Evolutionary conservation across 805 yeast species (phyloP).

Genomic region (Teunomyces atbi): DNA sequence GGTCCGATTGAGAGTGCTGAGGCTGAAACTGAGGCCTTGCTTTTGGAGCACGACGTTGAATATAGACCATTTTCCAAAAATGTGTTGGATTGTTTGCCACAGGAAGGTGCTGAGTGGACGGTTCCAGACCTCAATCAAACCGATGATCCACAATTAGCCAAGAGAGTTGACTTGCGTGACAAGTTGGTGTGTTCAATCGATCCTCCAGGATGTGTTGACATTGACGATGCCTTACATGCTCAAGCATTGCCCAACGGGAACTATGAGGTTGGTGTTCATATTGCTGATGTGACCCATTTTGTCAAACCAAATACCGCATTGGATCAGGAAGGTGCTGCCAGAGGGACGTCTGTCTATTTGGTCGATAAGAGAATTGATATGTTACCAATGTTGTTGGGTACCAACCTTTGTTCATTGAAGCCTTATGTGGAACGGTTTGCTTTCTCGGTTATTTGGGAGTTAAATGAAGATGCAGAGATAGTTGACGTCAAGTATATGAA

Average conservation of each 20-base stretch:
- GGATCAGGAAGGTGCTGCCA: constrained; percentile 93
- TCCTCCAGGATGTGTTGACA: constrained; percentile 98
- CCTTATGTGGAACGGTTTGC: constrained; percentile 96
- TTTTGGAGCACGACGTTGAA: constrained; percentile 94
- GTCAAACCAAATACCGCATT: constrained; percentile 90
- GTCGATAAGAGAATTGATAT: constrained; percentile 98
- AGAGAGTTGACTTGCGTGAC: constrained; percentile 84
- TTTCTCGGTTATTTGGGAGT: constrained; percentile 93
- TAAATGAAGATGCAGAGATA: constrained; percentile 82
- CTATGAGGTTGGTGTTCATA: constrained; percentile 96
- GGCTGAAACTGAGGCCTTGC: constrained; percentile 94
- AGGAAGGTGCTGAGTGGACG: constrained; percentile 90
- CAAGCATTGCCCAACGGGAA: constrained; percentile 82
- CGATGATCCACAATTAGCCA: constrained; percentile 53
- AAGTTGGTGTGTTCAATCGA: constrained; percentile 91
- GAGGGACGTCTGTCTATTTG: constrained; percentile 95
- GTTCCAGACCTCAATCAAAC: constrained; percentile 65
- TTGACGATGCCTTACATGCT: constrained; percentile 97
- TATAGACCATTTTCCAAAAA: constrained; percentile 92
- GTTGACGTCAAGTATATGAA: constrained; percentile 77
- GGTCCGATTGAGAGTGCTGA: constrained; percentile 90
- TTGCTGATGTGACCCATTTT: constrained; percentile 97
- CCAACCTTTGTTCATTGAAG: constrained; percentile 90
- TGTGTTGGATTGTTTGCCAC: constrained; percentile 88
- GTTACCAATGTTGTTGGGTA: constrained; percentile 94